A percentile compares a stretch with the other conserved stretches of the same genome.
phyloP scores from a whole-genome alignment of 192 early-diverging fungal species.

The Coemansia sp. region DNA sequence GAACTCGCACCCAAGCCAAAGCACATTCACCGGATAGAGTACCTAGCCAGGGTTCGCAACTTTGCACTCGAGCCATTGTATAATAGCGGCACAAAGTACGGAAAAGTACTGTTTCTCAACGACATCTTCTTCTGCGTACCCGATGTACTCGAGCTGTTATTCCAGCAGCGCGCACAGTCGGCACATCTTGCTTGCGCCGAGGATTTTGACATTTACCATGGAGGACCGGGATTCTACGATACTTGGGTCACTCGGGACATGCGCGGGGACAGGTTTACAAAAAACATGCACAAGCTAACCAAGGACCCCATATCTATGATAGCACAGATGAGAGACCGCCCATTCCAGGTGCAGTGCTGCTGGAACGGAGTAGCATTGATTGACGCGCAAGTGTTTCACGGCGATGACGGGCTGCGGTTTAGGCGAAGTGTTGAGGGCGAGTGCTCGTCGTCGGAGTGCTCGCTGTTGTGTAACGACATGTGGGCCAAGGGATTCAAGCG shows the following conservation, averaged over 20 bases:
- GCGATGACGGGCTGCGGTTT: constrained; percentile 11
- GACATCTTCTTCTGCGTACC: constrained; percentile 50
- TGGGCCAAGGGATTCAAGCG: constrained; percentile 29
- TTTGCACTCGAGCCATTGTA: constrained; percentile 45
- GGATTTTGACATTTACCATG: constrained; percentile 39
- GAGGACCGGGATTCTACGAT: constrained; percentile 40
- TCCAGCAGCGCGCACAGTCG: constrained; percentile 38
- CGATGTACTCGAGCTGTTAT: constrained; percentile 51
- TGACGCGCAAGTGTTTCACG: constrained; percentile 31
- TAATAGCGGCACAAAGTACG: constrained; percentile 8
- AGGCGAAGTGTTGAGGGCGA: constrained; percentile 25
- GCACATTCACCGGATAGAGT: constrained; percentile 42
- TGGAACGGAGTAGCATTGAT: constrained; percentile 53
- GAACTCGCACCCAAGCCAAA: constrained; percentile 3
- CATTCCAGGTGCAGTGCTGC: constrained; percentile 54
- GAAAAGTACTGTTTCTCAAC: constrained; percentile 46
- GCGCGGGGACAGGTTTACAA: constrained; percentile 29
- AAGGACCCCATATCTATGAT: constrained; percentile 26
- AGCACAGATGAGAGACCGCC: constrained; percentile 24
- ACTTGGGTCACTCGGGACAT: constrained; percentile 53
- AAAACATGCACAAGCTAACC: constrained; percentile 26
- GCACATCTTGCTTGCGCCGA: constrained; percentile 54
- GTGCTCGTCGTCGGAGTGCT: constrained; percentile 56
- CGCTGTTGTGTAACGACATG: constrained; percentile 53
- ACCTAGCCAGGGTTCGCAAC: constrained; percentile 53